Base-by-base conservation (phyloP, 2,329 filamentous ascomycete genomes). In the Calycina marina region DNA sequence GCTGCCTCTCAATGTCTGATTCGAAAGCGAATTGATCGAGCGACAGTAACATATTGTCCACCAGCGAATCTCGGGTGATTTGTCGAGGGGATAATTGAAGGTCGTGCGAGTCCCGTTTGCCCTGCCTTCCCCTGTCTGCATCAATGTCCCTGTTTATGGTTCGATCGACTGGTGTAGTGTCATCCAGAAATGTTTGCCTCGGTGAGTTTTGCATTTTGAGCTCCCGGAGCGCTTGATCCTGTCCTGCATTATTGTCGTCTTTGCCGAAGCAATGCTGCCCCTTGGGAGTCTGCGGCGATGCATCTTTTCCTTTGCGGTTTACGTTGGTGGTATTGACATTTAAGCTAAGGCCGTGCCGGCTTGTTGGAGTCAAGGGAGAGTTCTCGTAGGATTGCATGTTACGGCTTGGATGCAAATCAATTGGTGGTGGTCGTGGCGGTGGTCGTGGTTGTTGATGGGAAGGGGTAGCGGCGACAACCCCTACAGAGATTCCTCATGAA, bases 21-120 rank as follows among this genome's bases (percentile, higher is more conserved):
- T 56, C 63, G 45, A 70, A 64, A 25, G 72, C 77, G 51, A 88
- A 74, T 55, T 88, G 80, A 57, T 93, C 88, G 42, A 98, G 75
- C 25, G 86, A 93, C 43, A 90, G 65, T 39, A 96, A 73, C 78
- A 98, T 90, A 56, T 94, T 93, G 56, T 90, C 80, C 38, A 98
- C 84, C 44, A 98, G 75, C 20, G 86, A 94, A 51, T 93, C 83
- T 45, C 88, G 75, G 25, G 81, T 83, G 41, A 82, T 73, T 52
- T 82, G 72, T 39, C 76, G 67, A 30, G 79, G 72, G 31, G 77
- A 77, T 47, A 93, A 66, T 36, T 82, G 86, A 40, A 94, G 67
- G 55, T 93, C 86, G 62, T 94, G 86, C 9, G 48, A 52, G 36
- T 54, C 48, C 30, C 48, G 45, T 34, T 42, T 34, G 12, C 22